phyloP scores from a whole-genome alignment of 208 protist species.

The Blechomonas ayalai region DNA sequence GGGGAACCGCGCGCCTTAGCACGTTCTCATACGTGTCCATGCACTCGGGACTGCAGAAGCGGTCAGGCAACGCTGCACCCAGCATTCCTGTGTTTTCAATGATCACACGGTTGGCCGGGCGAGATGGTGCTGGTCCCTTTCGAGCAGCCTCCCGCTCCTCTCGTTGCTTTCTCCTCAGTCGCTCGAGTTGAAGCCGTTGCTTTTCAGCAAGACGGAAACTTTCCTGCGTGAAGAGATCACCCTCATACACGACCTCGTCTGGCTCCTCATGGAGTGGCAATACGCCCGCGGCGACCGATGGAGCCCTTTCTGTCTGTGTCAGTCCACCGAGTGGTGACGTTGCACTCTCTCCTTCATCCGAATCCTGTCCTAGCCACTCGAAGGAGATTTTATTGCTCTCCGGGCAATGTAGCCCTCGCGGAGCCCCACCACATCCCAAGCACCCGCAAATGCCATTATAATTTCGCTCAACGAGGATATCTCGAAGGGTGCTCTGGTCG shows the following conservation, averaged over 20 bases:
- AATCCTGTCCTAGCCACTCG: not conserved
- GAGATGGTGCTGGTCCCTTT: not conserved
- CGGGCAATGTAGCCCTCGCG: slow-evolving; percentile 14
- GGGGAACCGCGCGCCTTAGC: slow-evolving; percentile 14
- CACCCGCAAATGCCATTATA: slow-evolving; percentile 44
- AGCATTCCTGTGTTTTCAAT: slow-evolving; percentile 3
- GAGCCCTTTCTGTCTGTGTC: not conserved
- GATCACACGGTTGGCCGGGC: not conserved
- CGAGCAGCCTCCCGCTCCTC: not conserved
- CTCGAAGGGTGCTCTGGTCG: slow-evolving; percentile 36
- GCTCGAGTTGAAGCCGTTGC: slow-evolving; percentile 27
- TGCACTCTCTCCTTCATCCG: not conserved
- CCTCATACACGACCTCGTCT: slow-evolving; percentile 58
- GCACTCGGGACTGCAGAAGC: slow-evolving; percentile 67
- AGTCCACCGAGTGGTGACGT: not conserved
- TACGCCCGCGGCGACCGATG: slow-evolving; percentile 1
- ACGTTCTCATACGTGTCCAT: slow-evolving; percentile 22
- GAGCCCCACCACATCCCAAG: slow-evolving; percentile 42
- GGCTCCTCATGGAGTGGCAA: not conserved
- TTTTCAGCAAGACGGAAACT: slow-evolving; percentile 45
- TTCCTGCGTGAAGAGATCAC: slow-evolving; percentile 43
- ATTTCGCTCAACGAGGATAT: slow-evolving; percentile 69
- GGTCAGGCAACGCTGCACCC: slow-evolving; percentile 24
- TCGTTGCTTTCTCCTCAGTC: slow-evolving; percentile 12
- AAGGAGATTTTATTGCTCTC: not conserved